Evolutionary conservation across 2,329 filamentous ascomycete genomes (phyloP).

Genomic region (Botrytis galanthina): DNA sequence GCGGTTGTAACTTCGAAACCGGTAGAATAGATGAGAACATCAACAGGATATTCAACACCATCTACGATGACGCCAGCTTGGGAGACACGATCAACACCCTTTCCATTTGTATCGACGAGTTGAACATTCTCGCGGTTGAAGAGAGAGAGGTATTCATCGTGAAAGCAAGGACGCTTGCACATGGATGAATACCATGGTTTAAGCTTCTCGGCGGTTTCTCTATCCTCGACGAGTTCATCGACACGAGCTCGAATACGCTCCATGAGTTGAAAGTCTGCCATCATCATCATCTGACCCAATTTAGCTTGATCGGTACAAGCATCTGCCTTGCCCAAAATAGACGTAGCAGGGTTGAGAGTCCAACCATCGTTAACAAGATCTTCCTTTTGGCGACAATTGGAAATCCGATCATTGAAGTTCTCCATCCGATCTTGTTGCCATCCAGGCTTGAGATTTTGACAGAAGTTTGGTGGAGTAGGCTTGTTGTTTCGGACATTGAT

Average conservation of each 20-base stretch:
- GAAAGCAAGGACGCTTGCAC: conserved; percentile 54
- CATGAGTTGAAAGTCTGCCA: conserved; percentile 19
- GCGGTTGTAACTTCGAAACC: conserved; percentile 52
- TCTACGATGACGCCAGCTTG: conserved; percentile 47
- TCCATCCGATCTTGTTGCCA: conserved; percentile 21
- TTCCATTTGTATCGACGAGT: conserved; percentile 51
- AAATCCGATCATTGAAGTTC: conserved; percentile 38
- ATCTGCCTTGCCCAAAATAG: conserved; percentile 39
- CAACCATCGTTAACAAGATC: conserved; percentile 52
- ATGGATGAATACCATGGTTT: conserved; percentile 53
- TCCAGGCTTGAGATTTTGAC: conserved; percentile 24
- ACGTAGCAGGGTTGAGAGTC: conserved; percentile 42
- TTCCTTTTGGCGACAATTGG: conserved; percentile 49
- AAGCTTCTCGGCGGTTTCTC: conserved; percentile 45
- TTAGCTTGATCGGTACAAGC: conserved; percentile 8
- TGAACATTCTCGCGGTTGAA: conserved; percentile 47
- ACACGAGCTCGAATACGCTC: conserved; percentile 28
- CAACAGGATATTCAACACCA: conserved; percentile 47
- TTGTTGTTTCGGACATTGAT: conserved; percentile 53
- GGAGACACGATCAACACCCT: conserved; percentile 41
- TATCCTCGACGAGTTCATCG: conserved; percentile 44
- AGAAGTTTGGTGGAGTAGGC: conserved; percentile 41
- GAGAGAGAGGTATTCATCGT: conserved; percentile 55
- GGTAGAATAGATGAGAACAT: conserved; percentile 57
- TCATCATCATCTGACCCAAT: conserved; percentile 15